phyloP scores from a whole-genome alignment of 2,329 filamentous ascomycete species.

The Orbilia oligospora region DNA sequence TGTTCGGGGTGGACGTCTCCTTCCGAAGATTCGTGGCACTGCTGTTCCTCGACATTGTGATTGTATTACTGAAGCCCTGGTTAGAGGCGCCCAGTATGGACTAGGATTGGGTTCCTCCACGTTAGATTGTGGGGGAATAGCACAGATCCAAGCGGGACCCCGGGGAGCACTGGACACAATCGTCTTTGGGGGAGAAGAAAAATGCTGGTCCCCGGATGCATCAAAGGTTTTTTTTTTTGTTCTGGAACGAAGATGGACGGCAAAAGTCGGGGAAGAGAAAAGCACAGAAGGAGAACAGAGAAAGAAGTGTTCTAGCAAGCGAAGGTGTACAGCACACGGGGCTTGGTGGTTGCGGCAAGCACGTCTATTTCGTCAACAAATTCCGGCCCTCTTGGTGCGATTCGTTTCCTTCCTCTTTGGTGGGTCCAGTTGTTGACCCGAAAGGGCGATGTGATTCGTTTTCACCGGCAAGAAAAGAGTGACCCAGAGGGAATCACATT shows the following conservation, averaged over 20 bases:
- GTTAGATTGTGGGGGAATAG: slow-evolving; percentile 37
- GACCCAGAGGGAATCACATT: slow-evolving; percentile 53
- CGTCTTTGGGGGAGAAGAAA: slow-evolving; percentile 55
- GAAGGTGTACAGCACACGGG: slow-evolving; percentile 48
- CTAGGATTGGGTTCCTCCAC: slow-evolving; percentile 49
- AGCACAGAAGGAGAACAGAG: slow-evolving; percentile 18
- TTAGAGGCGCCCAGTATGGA: slow-evolving; percentile 49
- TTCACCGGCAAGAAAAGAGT: slow-evolving; percentile 45
- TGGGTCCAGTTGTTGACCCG: slow-evolving; percentile 31
- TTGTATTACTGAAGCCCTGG: slow-evolving; percentile 47
- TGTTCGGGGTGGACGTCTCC: slow-evolving; percentile 57
- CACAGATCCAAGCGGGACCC: slow-evolving; percentile 58
- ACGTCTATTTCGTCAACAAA: slow-evolving; percentile 37
- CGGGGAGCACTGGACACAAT: slow-evolving; percentile 57
- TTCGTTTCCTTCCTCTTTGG: slow-evolving; percentile 44
- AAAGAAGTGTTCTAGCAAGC: slow-evolving; percentile 36
- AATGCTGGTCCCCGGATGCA: slow-evolving; percentile 57
- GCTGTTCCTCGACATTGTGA: slow-evolving; percentile 59
- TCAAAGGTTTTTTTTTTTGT: slow-evolving; percentile 38
- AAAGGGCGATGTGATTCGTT: slow-evolving; percentile 56
- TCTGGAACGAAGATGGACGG: slow-evolving; percentile 39
- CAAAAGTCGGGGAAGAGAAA: slow-evolving; percentile 44
- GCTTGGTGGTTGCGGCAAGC: slow-evolving; percentile 34
- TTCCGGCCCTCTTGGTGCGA: slow-evolving; percentile 31
- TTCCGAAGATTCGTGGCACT: slow-evolving; percentile 50